Conservation (phyloP, 768 basidiomycete genomes). For the Lactarius sanguifluus region DNA sequence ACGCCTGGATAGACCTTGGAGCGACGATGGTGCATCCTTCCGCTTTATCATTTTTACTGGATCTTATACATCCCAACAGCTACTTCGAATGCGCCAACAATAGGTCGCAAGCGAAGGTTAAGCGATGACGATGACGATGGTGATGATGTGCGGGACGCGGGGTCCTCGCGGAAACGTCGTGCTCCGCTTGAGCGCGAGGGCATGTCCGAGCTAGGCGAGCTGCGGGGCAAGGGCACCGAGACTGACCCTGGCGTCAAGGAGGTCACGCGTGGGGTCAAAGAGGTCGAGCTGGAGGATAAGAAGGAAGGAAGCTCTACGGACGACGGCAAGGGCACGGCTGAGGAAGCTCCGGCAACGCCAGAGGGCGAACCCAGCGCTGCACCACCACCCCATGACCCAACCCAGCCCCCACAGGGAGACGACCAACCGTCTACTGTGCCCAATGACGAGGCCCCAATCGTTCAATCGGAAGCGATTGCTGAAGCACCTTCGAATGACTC, state of each 20-base stretch:
- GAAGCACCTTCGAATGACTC: slow-evolving; percentile 11
- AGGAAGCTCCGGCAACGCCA: slow-evolving; percentile 1
- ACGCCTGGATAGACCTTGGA: slow-evolving; percentile 73
- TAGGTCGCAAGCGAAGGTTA: slow-evolving; percentile 63
- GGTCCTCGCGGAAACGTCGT: slow-evolving; percentile 30
- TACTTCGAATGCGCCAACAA: slow-evolving; percentile 71
- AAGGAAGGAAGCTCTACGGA: slow-evolving; percentile 13
- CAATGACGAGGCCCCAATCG: slow-evolving; percentile 8
- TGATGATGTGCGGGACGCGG: slow-evolving; percentile 33
- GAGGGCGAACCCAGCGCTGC: slow-evolving; percentile 8
- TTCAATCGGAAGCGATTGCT: slow-evolving; percentile 14
- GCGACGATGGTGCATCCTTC: slow-evolving; percentile 55
- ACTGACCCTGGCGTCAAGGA: slow-evolving; percentile 58
- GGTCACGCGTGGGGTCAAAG: slow-evolving; percentile 67
- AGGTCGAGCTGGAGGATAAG: slow-evolving; percentile 59
- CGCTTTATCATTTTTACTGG: slow-evolving; percentile 13
- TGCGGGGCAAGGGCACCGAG: slow-evolving; percentile 39
- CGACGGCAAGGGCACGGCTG: slow-evolving; percentile 7
- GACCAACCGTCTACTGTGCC: slow-evolving; percentile 14
- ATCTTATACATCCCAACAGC: slow-evolving; percentile 42
- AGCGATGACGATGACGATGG: slow-evolving; percentile 42
- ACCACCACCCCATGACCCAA: slow-evolving; percentile 12
- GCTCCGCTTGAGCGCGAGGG: slow-evolving; percentile 26
- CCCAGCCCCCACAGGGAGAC: slow-evolving; percentile 1
- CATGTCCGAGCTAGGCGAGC: slow-evolving; percentile 31